Evolutionary conservation across 345 rosid genomes (phyloP).

Genomic region (Excoecaria cochinchinensis): DNA sequence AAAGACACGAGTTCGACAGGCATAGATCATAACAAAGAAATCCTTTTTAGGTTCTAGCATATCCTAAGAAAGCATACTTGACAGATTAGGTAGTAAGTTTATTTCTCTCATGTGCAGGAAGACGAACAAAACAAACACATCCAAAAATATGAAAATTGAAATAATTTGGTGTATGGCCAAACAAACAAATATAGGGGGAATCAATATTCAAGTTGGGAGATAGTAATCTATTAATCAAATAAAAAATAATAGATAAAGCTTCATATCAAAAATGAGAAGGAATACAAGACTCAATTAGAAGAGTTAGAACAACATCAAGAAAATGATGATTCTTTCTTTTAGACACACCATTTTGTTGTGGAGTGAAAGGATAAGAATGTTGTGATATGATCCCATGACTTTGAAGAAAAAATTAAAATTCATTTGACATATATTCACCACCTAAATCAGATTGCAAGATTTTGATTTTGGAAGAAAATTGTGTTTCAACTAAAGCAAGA

Average conservation of each 20-base stretch:
- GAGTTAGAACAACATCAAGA: background rate
- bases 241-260: too few relatives aligned
- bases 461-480: background rate
- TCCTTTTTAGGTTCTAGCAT: background rate
- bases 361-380: conserved; percentile 5
- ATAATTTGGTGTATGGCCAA: too few relatives aligned
- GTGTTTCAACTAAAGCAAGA: conserved; percentile 5
- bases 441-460: conserved; percentile 3
- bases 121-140: too few relatives aligned
- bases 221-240: background rate
- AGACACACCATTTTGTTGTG: background rate
- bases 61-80: conserved; percentile 2
- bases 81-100: too few relatives aligned
- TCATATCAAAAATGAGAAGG: too few relatives aligned
- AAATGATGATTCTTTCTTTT: conserved; percentile 7
- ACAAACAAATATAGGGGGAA: background rate
- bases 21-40: too few relatives aligned
- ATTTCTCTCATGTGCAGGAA: too few relatives aligned
- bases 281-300: too few relatives aligned
- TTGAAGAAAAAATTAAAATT: conserved; percentile 4
- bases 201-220: background rate
- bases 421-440: conserved; percentile 13
- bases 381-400: background rate
- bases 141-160: too few relatives aligned
- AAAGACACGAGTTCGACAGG: too few relatives aligned